A percentile compares a stretch with the other conserved stretches of the same genome.
Conservation (phyloP, 176 grass and related monocot species). For the Eragrostis curvula region DNA sequence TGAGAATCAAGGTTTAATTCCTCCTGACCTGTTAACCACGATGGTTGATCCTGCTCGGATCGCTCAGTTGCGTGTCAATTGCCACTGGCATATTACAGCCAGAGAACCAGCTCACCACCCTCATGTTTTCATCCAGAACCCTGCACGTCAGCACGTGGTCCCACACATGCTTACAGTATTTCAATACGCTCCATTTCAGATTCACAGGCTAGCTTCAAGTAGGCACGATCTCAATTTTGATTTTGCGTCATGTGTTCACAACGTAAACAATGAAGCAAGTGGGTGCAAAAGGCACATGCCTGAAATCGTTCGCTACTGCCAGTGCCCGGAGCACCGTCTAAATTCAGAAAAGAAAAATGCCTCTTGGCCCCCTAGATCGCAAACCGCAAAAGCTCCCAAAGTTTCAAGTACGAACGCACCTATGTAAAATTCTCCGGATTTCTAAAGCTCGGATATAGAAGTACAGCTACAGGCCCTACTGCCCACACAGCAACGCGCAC, state of each 20-base stretch:
- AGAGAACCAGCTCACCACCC: background rate
- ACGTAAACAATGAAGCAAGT: background rate
- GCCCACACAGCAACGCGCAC: too few species aligned
- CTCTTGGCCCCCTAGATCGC: background rate
- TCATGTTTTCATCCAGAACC: background rate
- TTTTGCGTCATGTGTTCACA: background rate
- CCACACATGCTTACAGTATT: background rate
- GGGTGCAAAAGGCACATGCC: conserved; percentile 1
- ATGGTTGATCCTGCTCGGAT: background rate
- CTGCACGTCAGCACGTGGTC: background rate
- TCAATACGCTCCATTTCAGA: background rate
- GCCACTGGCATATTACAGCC: background rate
- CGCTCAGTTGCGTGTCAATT: background rate
- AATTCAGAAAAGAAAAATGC: conserved; percentile 1
- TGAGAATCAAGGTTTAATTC: background rate
- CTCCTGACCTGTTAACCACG: background rate
- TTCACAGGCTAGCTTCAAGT: background rate
- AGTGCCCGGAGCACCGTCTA: background rate
- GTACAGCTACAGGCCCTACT: background rate
- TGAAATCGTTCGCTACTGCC: background rate
- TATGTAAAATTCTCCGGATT: background rate
- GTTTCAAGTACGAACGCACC: background rate
- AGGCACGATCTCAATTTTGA: background rate
- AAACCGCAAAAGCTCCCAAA: conserved; percentile 4
- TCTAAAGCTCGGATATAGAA: background rate